Base-by-base conservation (phyloP, 2,329 filamentous ascomycete genomes). In the Cercospora sesami region DNA sequence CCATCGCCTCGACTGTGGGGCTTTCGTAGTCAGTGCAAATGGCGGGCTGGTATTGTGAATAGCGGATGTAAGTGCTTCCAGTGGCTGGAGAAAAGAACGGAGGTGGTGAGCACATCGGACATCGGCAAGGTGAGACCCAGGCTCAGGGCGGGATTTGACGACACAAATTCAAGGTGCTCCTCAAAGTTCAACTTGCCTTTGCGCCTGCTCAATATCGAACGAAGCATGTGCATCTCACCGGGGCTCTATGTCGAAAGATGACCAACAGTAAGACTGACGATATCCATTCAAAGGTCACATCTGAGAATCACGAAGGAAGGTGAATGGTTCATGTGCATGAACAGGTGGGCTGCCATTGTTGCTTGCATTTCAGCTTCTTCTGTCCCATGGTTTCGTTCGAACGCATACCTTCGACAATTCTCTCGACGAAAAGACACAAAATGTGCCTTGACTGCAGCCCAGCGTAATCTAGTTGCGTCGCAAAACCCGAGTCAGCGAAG, bases 401-500 rank as follows among this genome's bases (percentile, higher is more conserved):
- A 39, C 5, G 36, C 14, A 39, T 7, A n/a, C 5, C 33, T 16
- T 36, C 33, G 16, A 36, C 33, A 39, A 39, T 6, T 16, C 3
- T 39, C 33, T 39, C 14, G 33, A 5, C 33, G 33, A 5, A 33
- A 33, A 33, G 4, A 33, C 31, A 10, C 33, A 16, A 33, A 3
- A 33, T 2, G 31, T 12, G 31, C 31, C 31, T 33, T 33, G 3
- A 33, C 1, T 10, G 9, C 31, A 33, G 31, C 31, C 14, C 33
- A 39, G 33, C 33, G 33, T 39, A 39, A 39, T 16, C 18, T 53
- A 7, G 4, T 30, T 48, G 39, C 60, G 21, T 62, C 59, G 33
- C n/a, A 48, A n/a, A 14, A 4, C 1, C 23, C 60, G 60, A 62
- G 60, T 62, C 60, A 62, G 55, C 26, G 12, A 53, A 59, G 39